These are phyloP conservation scores for Conoideocrella luteorostrata DNA, from an alignment of 2,329 filamentous ascomycete genomes.

Conservation along the genomic window DNA sequence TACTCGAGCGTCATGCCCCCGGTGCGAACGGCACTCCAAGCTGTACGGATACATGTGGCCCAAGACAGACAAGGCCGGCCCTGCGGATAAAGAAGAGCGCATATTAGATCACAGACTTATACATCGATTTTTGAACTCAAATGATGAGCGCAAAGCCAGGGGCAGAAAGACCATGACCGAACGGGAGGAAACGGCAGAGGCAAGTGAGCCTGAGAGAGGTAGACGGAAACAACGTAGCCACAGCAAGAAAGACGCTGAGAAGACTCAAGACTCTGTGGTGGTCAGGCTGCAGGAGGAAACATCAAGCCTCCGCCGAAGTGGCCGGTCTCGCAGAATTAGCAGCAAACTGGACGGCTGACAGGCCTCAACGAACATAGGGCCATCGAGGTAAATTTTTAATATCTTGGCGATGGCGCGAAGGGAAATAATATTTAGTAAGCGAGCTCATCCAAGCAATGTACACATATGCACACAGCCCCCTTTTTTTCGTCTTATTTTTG, in stretches of 20 bases:
- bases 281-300: neutral
- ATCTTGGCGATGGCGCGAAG: too few species aligned
- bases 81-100: conserved; percentile 62
- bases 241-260: conserved; percentile 11
- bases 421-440: too few species aligned
- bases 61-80: conserved; percentile 79
- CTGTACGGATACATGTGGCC: conserved; percentile 94
- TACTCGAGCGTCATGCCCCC: conserved; percentile 77
- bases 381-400: too few species aligned
- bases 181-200: conserved; percentile 20
- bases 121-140: conserved; percentile 71
- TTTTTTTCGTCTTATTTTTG: too few species aligned
- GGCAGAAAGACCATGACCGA: conserved; percentile 30
- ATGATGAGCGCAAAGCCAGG: conserved; percentile 56
- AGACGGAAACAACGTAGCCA: neutral
- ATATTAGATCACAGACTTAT: conserved; percentile 81
- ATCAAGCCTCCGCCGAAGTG: conserved; percentile 24
- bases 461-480: neutral
- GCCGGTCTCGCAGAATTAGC: conserved; percentile 27
- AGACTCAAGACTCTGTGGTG: neutral
- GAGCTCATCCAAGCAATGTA: too few species aligned
- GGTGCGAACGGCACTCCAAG: conserved; percentile 93
- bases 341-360: conserved; percentile 18
- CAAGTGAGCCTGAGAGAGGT: conserved; percentile 16
- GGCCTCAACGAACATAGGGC: too few species aligned